A percentile compares a stretch with the other conserved stretches of the same genome.
Evolutionary conservation across 208 protist genomes (phyloP).

Genomic region (Trypanosoma congolense): DNA sequence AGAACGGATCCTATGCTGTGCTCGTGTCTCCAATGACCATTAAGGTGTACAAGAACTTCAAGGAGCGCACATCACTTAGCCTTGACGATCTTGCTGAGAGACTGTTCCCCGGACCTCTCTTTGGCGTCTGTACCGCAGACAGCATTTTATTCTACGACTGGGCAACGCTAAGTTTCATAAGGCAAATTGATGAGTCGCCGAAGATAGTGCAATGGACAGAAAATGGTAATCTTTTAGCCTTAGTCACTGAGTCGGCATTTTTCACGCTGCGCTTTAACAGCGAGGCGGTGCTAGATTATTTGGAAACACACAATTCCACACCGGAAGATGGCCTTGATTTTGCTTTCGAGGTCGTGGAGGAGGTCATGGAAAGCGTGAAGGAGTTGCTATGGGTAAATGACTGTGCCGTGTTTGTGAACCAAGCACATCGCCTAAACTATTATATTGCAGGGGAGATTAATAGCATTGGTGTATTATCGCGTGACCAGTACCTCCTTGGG

Average conservation of each 20-base stretch:
- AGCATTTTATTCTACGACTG: slow-evolving; percentile 97
- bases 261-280: slow-evolving; percentile 95
- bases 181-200: slow-evolving; percentile 93
- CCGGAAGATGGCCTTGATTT: slow-evolving; percentile 93
- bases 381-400: slow-evolving; percentile 95
- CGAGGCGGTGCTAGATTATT: slow-evolving; percentile 60
- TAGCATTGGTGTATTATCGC: slow-evolving; percentile 91
- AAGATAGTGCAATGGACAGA: slow-evolving; percentile 92
- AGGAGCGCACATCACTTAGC: slow-evolving; percentile 86
- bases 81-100: slow-evolving; percentile 49
- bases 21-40: slow-evolving; percentile 85
- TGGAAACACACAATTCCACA: slow-evolving; percentile 57
- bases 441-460: slow-evolving; percentile 94
- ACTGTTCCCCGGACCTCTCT: slow-evolving; percentile 87
- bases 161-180: slow-evolving; percentile 86
- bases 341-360: slow-evolving; percentile 94
- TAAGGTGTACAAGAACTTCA: slow-evolving; percentile 96
- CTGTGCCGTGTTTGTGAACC: slow-evolving; percentile 96
- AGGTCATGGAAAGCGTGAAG: slow-evolving; percentile 90
- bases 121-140: slow-evolving; percentile 77
- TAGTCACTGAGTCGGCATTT: slow-evolving; percentile 86
- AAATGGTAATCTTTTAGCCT: slow-evolving; percentile 80
- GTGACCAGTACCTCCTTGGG: slow-evolving; percentile 87
- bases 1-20: slow-evolving; percentile 90
- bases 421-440: slow-evolving; percentile 93